Conservation (phyloP, 345 rosid genomes). For the Arabis alpina region DNA sequence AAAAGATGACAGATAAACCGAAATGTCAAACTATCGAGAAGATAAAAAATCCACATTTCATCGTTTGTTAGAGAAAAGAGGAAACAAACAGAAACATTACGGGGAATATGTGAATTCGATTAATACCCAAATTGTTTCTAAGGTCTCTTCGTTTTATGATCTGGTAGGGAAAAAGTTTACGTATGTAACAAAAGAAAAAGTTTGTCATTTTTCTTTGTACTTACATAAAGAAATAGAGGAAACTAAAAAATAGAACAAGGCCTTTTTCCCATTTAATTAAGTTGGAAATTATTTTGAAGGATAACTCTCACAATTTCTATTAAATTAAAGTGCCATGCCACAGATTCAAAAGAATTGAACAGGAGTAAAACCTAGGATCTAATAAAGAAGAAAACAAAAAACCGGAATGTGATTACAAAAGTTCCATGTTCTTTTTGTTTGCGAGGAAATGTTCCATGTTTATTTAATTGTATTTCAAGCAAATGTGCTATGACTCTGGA, state of each 20-base stretch:
- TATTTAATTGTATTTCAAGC: no score
- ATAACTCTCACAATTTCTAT: neutral
- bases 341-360: neutral
- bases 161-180: neutral
- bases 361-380: neutral
- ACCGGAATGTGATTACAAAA: no score
- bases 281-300: neutral
- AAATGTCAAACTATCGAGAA: neutral
- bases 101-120: conserved; percentile 12
- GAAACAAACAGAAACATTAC: neutral
- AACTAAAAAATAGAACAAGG: neutral
- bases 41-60: conserved; percentile 16
- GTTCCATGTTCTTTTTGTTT: no score
- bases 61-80: conserved; percentile 24
- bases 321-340: no score
- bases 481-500: no score
- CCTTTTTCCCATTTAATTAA: neutral
- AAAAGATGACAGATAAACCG: conserved; percentile 33
- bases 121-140: conserved; percentile 3
- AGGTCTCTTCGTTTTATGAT: conserved; percentile 13
- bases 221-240: neutral
- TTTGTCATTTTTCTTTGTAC: conserved; percentile 8
- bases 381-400: neutral
- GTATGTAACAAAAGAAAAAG: conserved; percentile 9
- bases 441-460: no score